Conservation (phyloP, 1,284 basidiomycete species). For the Irpex lacteus region DNA sequence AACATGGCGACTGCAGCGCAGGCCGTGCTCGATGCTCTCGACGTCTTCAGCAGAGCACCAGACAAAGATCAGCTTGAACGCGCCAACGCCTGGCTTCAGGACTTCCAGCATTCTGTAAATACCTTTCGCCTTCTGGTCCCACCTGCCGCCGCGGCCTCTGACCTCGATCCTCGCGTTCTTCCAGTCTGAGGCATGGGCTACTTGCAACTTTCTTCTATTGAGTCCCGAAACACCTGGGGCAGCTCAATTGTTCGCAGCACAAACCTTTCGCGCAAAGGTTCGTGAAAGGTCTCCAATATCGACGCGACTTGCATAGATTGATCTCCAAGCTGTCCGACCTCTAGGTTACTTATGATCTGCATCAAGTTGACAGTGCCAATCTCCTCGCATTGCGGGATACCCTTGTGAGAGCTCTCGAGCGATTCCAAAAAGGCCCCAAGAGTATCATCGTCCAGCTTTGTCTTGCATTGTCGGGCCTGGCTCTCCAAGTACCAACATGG, state of each 20-base stretch:
- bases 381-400: conserved; percentile 85
- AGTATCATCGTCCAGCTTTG: conserved; percentile 90
- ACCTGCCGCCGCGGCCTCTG: conserved; percentile 55
- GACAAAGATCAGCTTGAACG: conserved; percentile 81
- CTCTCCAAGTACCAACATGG: conserved; percentile 93
- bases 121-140: conserved; percentile 63
- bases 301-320: background rate
- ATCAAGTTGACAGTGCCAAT: conserved; percentile 78
- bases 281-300: conserved; percentile 24
- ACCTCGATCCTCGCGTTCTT: conserved; percentile 43
- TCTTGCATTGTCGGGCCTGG: conserved; percentile 87
- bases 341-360: conserved; percentile 94
- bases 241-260: conserved; percentile 92
- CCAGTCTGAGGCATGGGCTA: conserved; percentile 93
- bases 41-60: conserved; percentile 74
- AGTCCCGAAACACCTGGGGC: conserved; percentile 77
- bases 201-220: conserved; percentile 88
- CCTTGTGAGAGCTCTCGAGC: conserved; percentile 73
- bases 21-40: conserved; percentile 68
- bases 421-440: conserved; percentile 74
- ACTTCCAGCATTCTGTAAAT: conserved; percentile 97
- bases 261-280: conserved; percentile 95
- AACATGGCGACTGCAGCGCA: conserved; percentile 53
- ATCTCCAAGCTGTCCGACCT: conserved; percentile 7
- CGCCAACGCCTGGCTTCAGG: conserved; percentile 91